A percentile compares a stretch with the other conserved stretches of the same genome.
phyloP scores from a whole-genome alignment of 805 yeast species.

The Myxozyma sirexii region DNA sequence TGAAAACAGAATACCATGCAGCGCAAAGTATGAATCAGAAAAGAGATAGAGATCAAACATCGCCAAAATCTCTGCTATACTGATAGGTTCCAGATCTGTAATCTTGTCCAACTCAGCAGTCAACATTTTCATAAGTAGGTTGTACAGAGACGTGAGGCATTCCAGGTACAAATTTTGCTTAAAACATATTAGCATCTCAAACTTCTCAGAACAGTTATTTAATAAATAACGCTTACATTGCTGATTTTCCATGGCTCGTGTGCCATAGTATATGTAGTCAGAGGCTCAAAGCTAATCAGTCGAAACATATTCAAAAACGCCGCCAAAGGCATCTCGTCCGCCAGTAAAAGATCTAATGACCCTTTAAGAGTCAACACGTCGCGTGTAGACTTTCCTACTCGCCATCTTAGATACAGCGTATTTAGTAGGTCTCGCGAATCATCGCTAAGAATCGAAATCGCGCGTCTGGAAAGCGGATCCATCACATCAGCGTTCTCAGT shows the following conservation, averaged over 20 bases:
- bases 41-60: constrained; percentile 10
- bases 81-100: neutral
- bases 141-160: neutral
- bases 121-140: neutral
- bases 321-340: neutral
- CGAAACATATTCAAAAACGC: constrained; percentile 11
- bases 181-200: neutral
- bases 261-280: constrained; percentile 6
- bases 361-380: constrained; percentile 7
- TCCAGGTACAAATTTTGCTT: constrained; percentile 2
- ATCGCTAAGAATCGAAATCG: neutral
- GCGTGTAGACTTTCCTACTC: constrained; percentile 4
- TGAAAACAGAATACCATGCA: constrained; percentile 5
- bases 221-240: neutral
- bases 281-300: constrained; percentile 6
- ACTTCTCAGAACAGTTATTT: neutral
- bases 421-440: constrained; percentile 11
- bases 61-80: constrained; percentile 6
- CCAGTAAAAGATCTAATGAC: neutral
- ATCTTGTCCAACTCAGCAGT: constrained; percentile 5
- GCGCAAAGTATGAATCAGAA: neutral
- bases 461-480: constrained; percentile 8
- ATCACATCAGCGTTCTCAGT: neutral
- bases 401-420: constrained; percentile 7
- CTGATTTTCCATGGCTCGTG: constrained; percentile 9